Evolutionary conservation across 140 eudicot genomes (phyloP), one percentile per base, ranked within the genome.

Genomic region (Cichorium intybus): DNA sequence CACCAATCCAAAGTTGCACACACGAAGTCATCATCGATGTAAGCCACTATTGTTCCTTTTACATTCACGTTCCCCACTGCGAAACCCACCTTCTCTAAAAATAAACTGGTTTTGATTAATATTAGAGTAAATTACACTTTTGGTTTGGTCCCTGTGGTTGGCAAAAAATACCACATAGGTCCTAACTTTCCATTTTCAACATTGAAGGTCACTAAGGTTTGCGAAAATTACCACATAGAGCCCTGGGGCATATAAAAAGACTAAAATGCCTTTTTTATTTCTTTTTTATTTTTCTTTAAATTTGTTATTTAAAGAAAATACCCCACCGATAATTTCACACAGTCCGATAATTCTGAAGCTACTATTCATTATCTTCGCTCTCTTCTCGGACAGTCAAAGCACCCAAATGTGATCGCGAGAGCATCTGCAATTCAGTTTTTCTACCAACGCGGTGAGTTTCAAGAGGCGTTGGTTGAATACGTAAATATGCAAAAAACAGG

Each of bases 1-100:
- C 97, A 89, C 97, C 97, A 89, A 79, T 89, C 97, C 79, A 89
- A 65, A 24, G 97, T 89, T 1, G 95, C 95, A 81, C 97, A 89
- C 7, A 89, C 68, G 70, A 78, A 89, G 47, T 89, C 89, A 56
- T 86, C 82, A 77, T 89, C 97, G 1, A 56, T 77, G 17, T 47
- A 60, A n/a, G 78, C 97, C 47, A 89, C 79, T 15, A 45, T 18
- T 26, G 71, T 76, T 33, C 90, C 97, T 48, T 83, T 73, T 4
- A 89, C 74, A 51, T 50, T 28, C 4, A 83, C 78, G 51, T 46
- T 75, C 41, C 85, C 87, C 46, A 66, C 75, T 23, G 9, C 74
- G 27, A 56, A 29, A 3, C 72, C 57, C 27, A 70, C 43, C 12
- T 66, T 77, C 45, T 82, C 60, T 15, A 77, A 65, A 35, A 69